Percentiles rank a stretch among this genome's conserved stretches.
These are phyloP conservation scores for Leccinum aurantiacum DNA, from an alignment of 768 basidiomycete genomes.

Conservation along the genomic window DNA sequence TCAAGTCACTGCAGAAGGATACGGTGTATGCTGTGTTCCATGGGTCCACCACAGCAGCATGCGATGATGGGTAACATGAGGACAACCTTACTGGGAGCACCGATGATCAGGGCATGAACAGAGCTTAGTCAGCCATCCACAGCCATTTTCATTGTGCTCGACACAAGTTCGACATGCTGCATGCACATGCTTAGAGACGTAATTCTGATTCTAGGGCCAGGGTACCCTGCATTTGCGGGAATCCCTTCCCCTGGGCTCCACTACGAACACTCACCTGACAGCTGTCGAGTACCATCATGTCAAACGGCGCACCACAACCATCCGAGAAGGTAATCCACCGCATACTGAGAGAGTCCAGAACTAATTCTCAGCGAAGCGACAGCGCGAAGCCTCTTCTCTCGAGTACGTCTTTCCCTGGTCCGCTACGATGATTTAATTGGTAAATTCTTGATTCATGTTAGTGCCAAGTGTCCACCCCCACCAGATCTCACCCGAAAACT, in stretches of 20 bases:
- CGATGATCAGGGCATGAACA: not conserved
- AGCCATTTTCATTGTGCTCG: not conserved
- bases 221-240: not conserved
- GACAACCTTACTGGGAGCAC: not conserved
- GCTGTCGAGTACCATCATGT: not conserved
- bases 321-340: not conserved
- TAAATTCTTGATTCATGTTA: constrained; percentile 15
- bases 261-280: not conserved
- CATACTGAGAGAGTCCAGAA: not conserved
- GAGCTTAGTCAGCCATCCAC: not conserved
- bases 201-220: not conserved
- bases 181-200: not conserved
- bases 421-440: not conserved
- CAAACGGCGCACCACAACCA: not conserved
- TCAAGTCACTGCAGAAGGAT: not conserved
- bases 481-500: not conserved
- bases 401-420: not conserved
- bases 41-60: not conserved
- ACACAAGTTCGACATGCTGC: not conserved
- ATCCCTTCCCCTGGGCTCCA: not conserved
- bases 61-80: not conserved
- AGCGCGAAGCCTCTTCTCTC: not conserved
- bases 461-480: not conserved
- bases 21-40: not conserved
- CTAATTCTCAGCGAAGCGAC: not conserved